Evolutionary conservation across 2,329 filamentous ascomycete genomes (phyloP).

Genomic region (Fusarium sororula): DNA sequence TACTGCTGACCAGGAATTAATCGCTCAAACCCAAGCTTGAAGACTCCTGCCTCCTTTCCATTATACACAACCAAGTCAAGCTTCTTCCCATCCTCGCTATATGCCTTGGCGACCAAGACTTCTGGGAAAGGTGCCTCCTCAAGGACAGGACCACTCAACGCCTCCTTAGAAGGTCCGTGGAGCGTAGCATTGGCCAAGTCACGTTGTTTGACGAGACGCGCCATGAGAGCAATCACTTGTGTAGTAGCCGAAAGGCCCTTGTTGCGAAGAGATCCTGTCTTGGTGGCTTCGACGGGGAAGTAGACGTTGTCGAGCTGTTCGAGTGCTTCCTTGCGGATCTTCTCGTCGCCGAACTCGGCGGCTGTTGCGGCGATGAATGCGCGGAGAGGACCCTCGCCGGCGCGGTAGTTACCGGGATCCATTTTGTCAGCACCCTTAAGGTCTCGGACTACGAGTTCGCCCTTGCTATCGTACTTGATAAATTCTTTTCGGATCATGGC

Average conservation of each 20-base stretch:
- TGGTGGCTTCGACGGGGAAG: neutral
- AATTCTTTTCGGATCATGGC: neutral
- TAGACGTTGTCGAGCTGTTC: neutral
- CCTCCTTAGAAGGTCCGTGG: neutral
- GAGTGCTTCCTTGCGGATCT: neutral
- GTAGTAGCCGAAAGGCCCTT: neutral
- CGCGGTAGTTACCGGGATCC: neutral
- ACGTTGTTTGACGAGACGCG: neutral
- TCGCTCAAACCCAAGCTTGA: neutral
- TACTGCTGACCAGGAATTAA: neutral
- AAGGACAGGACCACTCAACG: neutral
- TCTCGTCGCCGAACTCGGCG: neutral
- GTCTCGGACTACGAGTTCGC: neutral
- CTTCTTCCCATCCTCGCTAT: neutral
- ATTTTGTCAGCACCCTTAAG: neutral
- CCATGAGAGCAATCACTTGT: neutral
- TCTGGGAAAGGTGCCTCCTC: neutral
- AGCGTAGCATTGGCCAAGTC: neutral
- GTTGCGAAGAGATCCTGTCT: neutral
- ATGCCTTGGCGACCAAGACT: accelerated
- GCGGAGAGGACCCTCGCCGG: neutral
- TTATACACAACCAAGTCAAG: neutral
- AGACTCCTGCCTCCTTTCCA: neutral
- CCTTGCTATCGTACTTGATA: neutral
- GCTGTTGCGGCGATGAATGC: neutral